Evolutionary conservation across 2,329 filamentous ascomycete species (phyloP), one percentile per base, ranked within the genome.

Genomic region (Curvularia sp.): DNA sequence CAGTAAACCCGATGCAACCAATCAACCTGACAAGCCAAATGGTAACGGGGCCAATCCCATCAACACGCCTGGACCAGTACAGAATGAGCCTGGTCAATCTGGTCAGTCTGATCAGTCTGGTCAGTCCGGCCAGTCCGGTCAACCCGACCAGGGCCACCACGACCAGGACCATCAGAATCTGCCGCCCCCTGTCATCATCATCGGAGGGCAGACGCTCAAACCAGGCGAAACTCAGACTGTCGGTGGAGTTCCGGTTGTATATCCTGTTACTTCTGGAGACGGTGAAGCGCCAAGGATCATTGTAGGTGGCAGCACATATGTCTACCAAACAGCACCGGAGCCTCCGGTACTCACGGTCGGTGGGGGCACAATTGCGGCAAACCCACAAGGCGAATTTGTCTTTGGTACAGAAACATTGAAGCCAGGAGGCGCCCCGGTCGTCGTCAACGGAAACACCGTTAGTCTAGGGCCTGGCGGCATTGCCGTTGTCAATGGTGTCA

Each of bases 381-480:
- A 75, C 22, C 55, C 73, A 8, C 63, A 68, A 30, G 71, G 74
- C 15, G 62, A 74, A 35, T 76, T 75, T 39, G 55, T 75, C 6
- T 55, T 79, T n/a, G 75, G 70, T 13, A 65, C 71, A 53, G 75
- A 43, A 61, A 66, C 30, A 20, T 31, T 63, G 63, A 49, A 70
- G 63, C 9, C 66, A 66, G 15, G 67, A 26, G 77, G 77, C 1
- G 63, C 74, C 6, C 64, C 73, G 0, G 66, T 80, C 18, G 72
- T 69, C 0, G 67, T 80, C 0, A 71, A 75, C 39, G 78, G 66
- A 5, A 78, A 75, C 30, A 72, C 68, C 5, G 50, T 78, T 1
- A 75, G 72, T 13, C 60, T 78, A 4, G 73, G 69, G 12, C 69
- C 76, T 12, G 77, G 72, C 39, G 77, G 72, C 8, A 71, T 76